A percentile compares a stretch with the other conserved stretches of the same genome.
These are phyloP conservation scores for Epichloe uncinata DNA, from an alignment of 2,329 filamentous ascomycete species.

Conservation along the genomic window DNA sequence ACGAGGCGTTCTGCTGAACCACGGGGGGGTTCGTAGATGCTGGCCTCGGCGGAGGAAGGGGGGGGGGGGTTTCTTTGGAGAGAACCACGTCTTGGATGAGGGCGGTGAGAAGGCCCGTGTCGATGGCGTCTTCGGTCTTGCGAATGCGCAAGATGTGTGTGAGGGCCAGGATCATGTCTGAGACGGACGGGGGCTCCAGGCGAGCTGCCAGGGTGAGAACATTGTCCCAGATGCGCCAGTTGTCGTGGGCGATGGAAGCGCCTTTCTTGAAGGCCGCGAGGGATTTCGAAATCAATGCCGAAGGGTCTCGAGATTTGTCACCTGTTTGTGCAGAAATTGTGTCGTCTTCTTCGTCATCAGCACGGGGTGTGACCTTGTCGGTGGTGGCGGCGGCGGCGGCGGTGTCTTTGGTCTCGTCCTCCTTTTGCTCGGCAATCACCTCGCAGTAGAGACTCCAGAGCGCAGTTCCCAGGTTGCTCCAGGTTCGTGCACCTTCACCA, in stretches of 20 bases:
- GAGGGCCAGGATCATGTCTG: constrained; percentile 64
- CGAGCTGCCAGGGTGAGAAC: constrained; percentile 77
- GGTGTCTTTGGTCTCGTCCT: constrained; percentile 11
- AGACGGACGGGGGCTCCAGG: constrained; percentile 58
- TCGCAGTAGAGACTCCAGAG: constrained; percentile 57
- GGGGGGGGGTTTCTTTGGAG: constrained; percentile 14
- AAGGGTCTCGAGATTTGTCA: constrained; percentile 31
- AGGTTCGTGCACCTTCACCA: constrained; percentile 79
- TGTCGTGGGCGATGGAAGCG: constrained; percentile 68
- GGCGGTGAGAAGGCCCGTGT: constrained; percentile 56
- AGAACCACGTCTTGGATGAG: constrained; percentile 60
- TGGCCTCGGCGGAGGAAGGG: constrained; percentile 10
- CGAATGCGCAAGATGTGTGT: constrained; percentile 65
- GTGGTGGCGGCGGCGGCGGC: constrained; percentile 14
- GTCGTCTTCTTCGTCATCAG: constrained; percentile 17
- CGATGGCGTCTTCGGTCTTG: constrained; percentile 65
- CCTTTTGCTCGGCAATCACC: constrained; percentile 26
- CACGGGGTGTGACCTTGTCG: constrained; percentile 3
- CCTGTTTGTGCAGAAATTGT: constrained; percentile 8
- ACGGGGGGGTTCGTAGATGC: constrained; percentile 27
- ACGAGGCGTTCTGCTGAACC: constrained; percentile 51
- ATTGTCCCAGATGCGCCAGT: constrained; percentile 94
- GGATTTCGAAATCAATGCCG: constrained; percentile 56
- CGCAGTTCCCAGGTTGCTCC: constrained; percentile 86
- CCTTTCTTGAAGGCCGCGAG: constrained; percentile 79